A percentile compares a stretch with the other conserved stretches of the same genome.
Conservation (phyloP, 179 eudicot genomes). For the Pouteria campechiana region DNA sequence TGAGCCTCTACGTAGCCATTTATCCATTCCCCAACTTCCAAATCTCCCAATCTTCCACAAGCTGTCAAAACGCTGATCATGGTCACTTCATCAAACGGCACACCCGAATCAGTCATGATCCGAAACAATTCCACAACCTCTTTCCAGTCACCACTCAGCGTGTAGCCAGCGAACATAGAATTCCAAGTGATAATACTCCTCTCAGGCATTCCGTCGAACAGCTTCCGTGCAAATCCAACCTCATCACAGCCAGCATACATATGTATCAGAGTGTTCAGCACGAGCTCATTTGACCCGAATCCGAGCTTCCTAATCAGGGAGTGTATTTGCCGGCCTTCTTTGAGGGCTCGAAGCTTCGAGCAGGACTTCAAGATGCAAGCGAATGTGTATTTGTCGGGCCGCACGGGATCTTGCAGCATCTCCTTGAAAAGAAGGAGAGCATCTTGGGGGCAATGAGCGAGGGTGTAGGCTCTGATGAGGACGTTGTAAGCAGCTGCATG, state of each 20-base stretch:
- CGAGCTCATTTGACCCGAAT: slow-evolving; percentile 13
- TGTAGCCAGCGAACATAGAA: slow-evolving; percentile 25
- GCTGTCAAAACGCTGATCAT: slow-evolving; percentile 27
- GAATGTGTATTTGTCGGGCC: slow-evolving; percentile 20
- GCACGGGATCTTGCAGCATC: slow-evolving; percentile 13
- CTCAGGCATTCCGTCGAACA: slow-evolving; percentile 24
- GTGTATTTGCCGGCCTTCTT: slow-evolving; percentile 24
- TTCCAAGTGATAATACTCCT: slow-evolving; percentile 19
- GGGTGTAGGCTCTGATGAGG: slow-evolving; percentile 22
- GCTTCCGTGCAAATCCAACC: slow-evolving; percentile 17
- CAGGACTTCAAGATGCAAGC: slow-evolving; percentile 24
- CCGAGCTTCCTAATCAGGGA: slow-evolving; percentile 12
- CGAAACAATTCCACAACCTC: slow-evolving; percentile 22
- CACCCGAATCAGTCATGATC: slow-evolving; percentile 11
- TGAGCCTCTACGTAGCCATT: slow-evolving; percentile 12
- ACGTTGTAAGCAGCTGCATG: slow-evolving; percentile 14
- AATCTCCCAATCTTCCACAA: slow-evolving; percentile 20
- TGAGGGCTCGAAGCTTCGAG: slow-evolving; percentile 15
- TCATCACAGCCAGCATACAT: slow-evolving; percentile 19
- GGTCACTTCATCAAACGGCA: slow-evolving; percentile 18
- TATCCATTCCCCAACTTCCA: slow-evolving; percentile 32
- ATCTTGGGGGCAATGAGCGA: slow-evolving; percentile 9
- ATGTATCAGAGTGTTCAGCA: slow-evolving; percentile 20
- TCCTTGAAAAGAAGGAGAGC: slow-evolving; percentile 18
- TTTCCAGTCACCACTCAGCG: slow-evolving; percentile 16